A percentile compares a stretch with the other conserved stretches of the same genome.
Evolutionary conservation across 2,329 filamentous ascomycete species (phyloP).

Genomic region (Penicillium sp.): DNA sequence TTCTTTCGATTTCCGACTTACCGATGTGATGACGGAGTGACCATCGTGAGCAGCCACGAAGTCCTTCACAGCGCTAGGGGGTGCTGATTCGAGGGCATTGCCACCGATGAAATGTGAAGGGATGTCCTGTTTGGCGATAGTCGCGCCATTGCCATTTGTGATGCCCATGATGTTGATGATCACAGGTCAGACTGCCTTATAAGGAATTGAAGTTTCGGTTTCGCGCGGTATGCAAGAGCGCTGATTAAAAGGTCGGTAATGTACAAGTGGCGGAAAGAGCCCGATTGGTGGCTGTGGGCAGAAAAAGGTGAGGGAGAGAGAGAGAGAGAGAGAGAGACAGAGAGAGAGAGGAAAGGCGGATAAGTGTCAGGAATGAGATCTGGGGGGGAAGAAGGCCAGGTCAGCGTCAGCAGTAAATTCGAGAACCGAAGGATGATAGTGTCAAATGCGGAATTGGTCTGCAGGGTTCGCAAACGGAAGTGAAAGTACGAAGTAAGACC

Average conservation of each 20-base stretch:
- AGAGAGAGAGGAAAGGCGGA: not conserved
- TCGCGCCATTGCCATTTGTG: constrained; percentile 56
- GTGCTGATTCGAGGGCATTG: constrained; percentile 77
- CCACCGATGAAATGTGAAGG: constrained; percentile 96
- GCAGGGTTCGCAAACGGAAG: constrained; percentile 10
- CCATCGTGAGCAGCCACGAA: constrained; percentile 87
- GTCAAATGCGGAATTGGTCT: constrained; percentile 8
- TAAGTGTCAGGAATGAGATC: not conserved
- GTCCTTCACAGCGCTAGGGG: constrained; percentile 87
- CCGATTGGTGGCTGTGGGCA: constrained; percentile 12
- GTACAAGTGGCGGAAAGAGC: constrained; percentile 21
- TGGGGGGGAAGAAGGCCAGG: not conserved
- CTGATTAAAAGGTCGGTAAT: constrained; percentile 20
- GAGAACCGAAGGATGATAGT: not conserved
- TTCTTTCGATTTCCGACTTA: constrained; percentile 44
- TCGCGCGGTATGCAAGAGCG: constrained; percentile 16
- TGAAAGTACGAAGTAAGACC: not conserved
- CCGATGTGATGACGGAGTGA: constrained; percentile 97
- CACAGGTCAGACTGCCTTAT: constrained; percentile 29
- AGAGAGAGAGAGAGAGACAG: not conserved
- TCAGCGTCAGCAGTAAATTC: not conserved
- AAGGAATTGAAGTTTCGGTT: constrained; percentile 17
- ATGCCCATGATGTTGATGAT: constrained; percentile 39
- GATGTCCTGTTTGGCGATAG: constrained; percentile 77
- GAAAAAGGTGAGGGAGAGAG: constrained; percentile 1